Base-by-base conservation (phyloP, 2,329 filamentous ascomycete species). In the Trichoderma koningii region DNA sequence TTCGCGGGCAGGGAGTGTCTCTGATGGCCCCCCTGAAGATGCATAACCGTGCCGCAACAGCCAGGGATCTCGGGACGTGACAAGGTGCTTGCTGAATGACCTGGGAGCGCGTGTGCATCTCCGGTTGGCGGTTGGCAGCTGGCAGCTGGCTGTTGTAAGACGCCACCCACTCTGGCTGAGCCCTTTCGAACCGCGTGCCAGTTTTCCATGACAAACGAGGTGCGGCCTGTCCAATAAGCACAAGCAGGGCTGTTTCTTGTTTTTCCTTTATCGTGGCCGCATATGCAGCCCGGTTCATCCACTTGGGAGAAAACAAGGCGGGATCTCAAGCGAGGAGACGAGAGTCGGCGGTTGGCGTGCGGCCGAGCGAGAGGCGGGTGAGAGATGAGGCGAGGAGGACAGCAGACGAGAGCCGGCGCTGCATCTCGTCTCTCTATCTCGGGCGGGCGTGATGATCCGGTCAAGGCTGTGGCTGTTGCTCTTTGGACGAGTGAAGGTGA, bases 111-210 rank as follows among this genome's bases (percentile, higher is more conserved):
- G 48, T 63, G 60, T 55, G 50, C 41, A 30, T 45, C 42, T 30
- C 60, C 41, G 60, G 60, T 45, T 53, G 50, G 59, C 50, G 60
- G 60, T 26, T 53, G 50, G 59, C 34, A 55, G 60, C 55, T 55
- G 41, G 50, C 38, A 63, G 60, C 47, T 63, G 60, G 28, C 50
- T 48, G 50, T 30, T 38, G 30, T 38, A 41, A 51, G 26, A 38
- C 50, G 60, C 59, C 59, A 45, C 41, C 19, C 38, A 21, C 21
- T 23, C 53, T 38, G 23, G 26, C 42, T 23, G 21, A 26, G 23
- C 23, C 15, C 23, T 55, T 55, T 26, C 10, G 21, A 42, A 52
- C 30, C 26, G 47, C 15, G 7, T 23, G 56, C 45, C 34, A 51
- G 34, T 7, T 60, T 2, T 28, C 28, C 61, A 28, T 64, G 38